Conservation (phyloP, 1,139 yeast genomes). For the Arxiozyma telluris region DNA sequence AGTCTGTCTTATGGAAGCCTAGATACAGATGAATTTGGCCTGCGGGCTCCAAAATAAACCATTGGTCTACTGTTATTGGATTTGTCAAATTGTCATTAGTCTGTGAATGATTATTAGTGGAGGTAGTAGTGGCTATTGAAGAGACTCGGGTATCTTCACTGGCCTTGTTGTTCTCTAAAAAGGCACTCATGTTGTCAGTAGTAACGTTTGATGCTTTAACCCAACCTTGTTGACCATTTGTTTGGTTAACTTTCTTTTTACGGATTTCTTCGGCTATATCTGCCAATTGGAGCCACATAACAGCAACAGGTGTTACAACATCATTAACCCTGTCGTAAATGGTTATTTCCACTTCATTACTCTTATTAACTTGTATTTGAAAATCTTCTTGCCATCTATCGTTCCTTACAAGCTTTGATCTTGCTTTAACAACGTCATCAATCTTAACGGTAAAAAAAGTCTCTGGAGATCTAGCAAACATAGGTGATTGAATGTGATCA, state of each 20-base stretch:
- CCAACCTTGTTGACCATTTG: constrained; percentile 74
- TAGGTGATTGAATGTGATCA: constrained; percentile 82
- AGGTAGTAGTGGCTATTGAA: constrained; percentile 6
- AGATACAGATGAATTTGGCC: constrained; percentile 77
- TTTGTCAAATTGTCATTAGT: neutral
- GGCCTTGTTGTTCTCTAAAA: neutral
- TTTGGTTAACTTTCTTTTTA: constrained; percentile 75
- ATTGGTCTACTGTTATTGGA: constrained; percentile 48
- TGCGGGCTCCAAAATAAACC: constrained; percentile 90
- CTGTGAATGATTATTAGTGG: constrained; percentile 1
- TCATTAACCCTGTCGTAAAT: constrained; percentile 73
- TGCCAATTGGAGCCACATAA: constrained; percentile 80
- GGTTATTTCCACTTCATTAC: constrained; percentile 81
- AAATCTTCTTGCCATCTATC: constrained; percentile 85
- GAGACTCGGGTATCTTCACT: constrained; percentile 3
- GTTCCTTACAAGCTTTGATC: constrained; percentile 63
- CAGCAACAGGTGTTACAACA: constrained; percentile 75
- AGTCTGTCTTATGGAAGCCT: constrained; percentile 66
- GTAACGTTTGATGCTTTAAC: constrained; percentile 53
- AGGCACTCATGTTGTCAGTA: neutral
- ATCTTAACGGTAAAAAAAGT: constrained; percentile 68
- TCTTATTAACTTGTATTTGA: constrained; percentile 73
- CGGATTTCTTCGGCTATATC: constrained; percentile 93
- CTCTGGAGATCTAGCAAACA: constrained; percentile 71
- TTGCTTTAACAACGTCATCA: constrained; percentile 76